These are phyloP conservation scores for Daldinia eschscholtzii DNA, from an alignment of 2,329 filamentous ascomycete genomes.

Conservation along the genomic window DNA sequence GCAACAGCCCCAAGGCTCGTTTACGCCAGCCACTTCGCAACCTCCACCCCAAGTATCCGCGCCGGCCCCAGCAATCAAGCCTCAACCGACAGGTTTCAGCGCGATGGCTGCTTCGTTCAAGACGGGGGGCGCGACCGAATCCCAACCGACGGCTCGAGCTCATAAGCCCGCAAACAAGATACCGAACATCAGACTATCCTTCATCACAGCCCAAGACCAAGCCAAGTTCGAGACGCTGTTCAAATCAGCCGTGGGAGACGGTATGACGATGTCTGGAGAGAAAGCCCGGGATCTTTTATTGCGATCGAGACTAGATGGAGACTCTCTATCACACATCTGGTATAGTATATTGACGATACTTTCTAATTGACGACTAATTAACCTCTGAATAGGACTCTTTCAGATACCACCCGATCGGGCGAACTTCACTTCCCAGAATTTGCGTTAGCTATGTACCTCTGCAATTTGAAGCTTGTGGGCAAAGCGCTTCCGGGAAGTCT, in stretches of 20 bases:
- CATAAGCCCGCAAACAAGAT: conserved; percentile 78
- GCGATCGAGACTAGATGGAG: conserved; percentile 88
- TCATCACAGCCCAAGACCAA: conserved; percentile 95
- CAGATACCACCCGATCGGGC: conserved; percentile 95
- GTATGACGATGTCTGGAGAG: conserved; percentile 88
- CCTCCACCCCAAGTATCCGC: conserved; percentile 66
- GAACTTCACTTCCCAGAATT: conserved; percentile 98
- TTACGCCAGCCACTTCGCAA: conserved; percentile 62
- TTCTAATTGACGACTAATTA: conserved; percentile 34
- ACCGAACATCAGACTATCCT: conserved; percentile 92
- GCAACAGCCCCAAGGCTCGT: conserved; percentile 62
- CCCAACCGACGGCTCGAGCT: conserved; percentile 60
- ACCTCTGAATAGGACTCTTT: conserved; percentile 75
- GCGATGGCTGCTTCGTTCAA: conserved; percentile 77
- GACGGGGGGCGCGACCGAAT: conserved; percentile 59
- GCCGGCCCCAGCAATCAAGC: conserved; percentile 71
- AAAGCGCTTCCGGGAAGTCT: conserved; percentile 81
- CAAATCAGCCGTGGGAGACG: conserved; percentile 90
- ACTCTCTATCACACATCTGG: conserved; percentile 94
- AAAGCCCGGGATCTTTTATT: conserved; percentile 91
- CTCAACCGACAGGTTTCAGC: conserved; percentile 74
- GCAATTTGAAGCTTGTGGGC: conserved; percentile 90
- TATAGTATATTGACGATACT: conserved; percentile 56
- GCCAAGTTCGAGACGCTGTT: conserved; percentile 98
- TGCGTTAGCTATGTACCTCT: conserved; percentile 97